Evolutionary conservation across 768 basidiomycete species (phyloP).

Genomic region (Boletellus emodensis): DNA sequence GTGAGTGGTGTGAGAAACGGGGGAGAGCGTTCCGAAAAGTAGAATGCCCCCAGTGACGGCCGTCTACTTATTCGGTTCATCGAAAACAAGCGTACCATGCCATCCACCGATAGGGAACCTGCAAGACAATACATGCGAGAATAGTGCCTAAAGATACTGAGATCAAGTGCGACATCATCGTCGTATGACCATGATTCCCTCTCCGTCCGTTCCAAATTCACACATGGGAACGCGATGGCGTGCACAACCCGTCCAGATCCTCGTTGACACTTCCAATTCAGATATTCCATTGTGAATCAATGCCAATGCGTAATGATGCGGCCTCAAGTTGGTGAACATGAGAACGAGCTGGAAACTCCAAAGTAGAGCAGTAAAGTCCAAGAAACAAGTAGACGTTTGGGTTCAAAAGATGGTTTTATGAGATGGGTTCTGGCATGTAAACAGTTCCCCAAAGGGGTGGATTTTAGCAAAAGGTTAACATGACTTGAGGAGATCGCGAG

Average conservation of each 20-base stretch:
- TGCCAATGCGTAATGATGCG: conserved; percentile 3
- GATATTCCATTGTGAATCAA: conserved; percentile 6
- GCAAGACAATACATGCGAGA: too few species aligned
- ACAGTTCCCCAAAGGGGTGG: background rate
- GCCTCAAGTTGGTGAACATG: background rate
- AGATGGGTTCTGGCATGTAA: background rate
- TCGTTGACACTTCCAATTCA: background rate
- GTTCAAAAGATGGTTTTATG: conserved; percentile 11
- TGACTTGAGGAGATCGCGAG: conserved; percentile 52
- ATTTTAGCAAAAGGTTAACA: conserved; percentile 38
- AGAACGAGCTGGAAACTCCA: background rate
- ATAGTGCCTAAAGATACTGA: too few species aligned
- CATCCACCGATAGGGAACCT: too few species aligned
- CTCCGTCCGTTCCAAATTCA: background rate
- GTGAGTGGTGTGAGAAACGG: too few species aligned
- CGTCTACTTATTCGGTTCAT: too few species aligned
- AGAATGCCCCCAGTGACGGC: too few species aligned
- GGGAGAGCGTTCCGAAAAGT: too few species aligned
- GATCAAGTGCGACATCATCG: too few species aligned
- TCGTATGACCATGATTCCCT: background rate
- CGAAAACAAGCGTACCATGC: too few species aligned
- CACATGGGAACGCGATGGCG: background rate
- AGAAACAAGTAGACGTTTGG: conserved; percentile 15
- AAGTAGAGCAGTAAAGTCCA: background rate
- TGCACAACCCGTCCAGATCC: too few species aligned